Percentiles rank a stretch among this genome's conserved stretches.
Conservation (phyloP, 1,284 basidiomycete genomes). For the Apiotrichum montevideense region DNA sequence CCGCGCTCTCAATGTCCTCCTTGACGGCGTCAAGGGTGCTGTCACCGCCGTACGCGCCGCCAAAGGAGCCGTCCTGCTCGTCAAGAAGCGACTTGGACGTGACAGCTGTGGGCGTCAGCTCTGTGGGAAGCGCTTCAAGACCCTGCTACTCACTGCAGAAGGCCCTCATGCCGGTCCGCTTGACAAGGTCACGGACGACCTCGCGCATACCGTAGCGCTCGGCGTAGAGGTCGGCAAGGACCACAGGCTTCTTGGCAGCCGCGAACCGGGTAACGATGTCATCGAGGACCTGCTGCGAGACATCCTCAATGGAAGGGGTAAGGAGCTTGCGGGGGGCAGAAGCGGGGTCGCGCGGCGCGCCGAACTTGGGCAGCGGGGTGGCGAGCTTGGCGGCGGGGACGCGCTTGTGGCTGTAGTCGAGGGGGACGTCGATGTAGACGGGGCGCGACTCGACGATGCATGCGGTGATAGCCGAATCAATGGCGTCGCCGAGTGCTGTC, state of each 20-base stretch:
- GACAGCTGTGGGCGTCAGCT: too few relatives aligned
- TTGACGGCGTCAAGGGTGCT: slow-evolving; percentile 66
- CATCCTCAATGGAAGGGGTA: background rate
- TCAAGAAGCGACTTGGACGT: slow-evolving; percentile 63
- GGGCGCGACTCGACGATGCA: slow-evolving; percentile 72
- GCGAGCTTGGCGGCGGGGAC: slow-evolving; percentile 43
- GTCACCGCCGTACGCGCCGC: slow-evolving; percentile 78
- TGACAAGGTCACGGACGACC: slow-evolving; percentile 64
- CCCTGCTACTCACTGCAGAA: slow-evolving; percentile 50
- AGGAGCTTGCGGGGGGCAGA: slow-evolving; percentile 53
- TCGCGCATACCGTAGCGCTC: slow-evolving; percentile 68
- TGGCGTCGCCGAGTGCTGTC: slow-evolving; percentile 70
- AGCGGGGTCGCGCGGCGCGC: slow-evolving; percentile 1
- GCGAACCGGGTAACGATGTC: slow-evolving; percentile 63
- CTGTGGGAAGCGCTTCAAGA: too few relatives aligned
- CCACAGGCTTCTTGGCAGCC: slow-evolving; percentile 62
- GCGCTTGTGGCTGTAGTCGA: slow-evolving; percentile 67
- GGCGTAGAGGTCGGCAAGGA: slow-evolving; percentile 84
- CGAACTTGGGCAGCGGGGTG: slow-evolving; percentile 8
- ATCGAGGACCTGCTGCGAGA: slow-evolving; percentile 65
- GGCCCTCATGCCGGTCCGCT: slow-evolving; percentile 63
- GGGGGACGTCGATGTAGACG: slow-evolving; percentile 81
- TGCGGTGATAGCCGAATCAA: slow-evolving; percentile 40
- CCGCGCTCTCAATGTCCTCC: slow-evolving; percentile 71
- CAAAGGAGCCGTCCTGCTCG: slow-evolving; percentile 73